Conservation (phyloP, 2,329 filamentous ascomycete genomes). For the Penicillium sp. region DNA sequence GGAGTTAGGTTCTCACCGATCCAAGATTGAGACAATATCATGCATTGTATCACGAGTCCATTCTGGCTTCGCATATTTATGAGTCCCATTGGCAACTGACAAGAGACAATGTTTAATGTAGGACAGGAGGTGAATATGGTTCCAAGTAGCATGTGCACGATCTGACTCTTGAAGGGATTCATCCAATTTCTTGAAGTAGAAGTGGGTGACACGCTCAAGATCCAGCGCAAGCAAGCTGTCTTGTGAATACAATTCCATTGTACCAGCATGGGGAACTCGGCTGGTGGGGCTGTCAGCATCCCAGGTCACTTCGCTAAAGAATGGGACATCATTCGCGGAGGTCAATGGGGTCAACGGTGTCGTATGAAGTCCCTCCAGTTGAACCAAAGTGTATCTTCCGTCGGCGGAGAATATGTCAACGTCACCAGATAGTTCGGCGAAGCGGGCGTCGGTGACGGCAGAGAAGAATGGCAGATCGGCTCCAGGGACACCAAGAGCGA, state of each 20-base stretch:
- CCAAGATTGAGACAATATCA: conserved; percentile 8
- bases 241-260: neutral
- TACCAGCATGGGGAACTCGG: neutral
- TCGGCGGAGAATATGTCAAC: conserved; percentile 22
- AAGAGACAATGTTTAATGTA: conserved; percentile 14
- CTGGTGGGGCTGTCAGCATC: conserved; percentile 15
- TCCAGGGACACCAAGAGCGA: conserved; percentile 6
- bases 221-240: conserved; percentile 1
- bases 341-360: conserved; percentile 19
- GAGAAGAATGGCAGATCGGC: conserved; percentile 19
- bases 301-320: conserved; percentile 23
- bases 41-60: conserved; percentile 15
- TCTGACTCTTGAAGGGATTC: neutral
- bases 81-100: conserved; percentile 7
- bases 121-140: conserved; percentile 15
- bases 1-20: conserved; percentile 3
- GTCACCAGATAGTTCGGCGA: conserved; percentile 24
- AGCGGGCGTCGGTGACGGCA: conserved; percentile 12
- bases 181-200: conserved; percentile 16
- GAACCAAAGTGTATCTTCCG: conserved; percentile 15
- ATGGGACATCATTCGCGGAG: conserved; percentile 14
- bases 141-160: neutral
- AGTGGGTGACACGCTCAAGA: conserved; percentile 21
- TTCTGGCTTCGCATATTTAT: conserved; percentile 12
- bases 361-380: conserved; percentile 23